These are phyloP conservation scores for Solanum lycopersicoides DNA, from an alignment of 257 asterid species.

Conservation along the genomic window DNA sequence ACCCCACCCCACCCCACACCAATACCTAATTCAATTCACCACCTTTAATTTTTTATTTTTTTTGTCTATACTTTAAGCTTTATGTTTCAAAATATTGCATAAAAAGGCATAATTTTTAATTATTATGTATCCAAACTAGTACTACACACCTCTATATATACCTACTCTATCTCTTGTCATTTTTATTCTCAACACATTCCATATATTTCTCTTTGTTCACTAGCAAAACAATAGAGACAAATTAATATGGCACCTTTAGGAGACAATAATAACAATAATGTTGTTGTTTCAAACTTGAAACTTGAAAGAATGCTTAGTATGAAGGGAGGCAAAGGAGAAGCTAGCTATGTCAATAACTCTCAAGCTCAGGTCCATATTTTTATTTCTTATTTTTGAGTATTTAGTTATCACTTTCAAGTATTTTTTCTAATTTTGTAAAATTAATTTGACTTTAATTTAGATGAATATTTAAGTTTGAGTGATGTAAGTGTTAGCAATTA, in stretches of 20 bases:
- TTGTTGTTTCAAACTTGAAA: conserved; percentile 51
- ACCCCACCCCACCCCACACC: not conserved
- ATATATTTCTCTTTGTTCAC: not conserved
- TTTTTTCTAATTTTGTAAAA: not conserved
- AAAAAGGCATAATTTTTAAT: not conserved
- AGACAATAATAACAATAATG: conserved; percentile 16
- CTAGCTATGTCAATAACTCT: conserved; percentile 80
- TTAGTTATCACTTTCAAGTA: not conserved
- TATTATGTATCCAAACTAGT: not conserved
- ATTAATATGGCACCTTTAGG: conserved; percentile 40
- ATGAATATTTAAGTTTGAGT: not conserved
- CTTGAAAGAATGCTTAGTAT: conserved; percentile 76
- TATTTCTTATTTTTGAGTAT: not conserved
- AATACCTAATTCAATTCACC: not conserved
- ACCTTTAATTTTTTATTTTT: not conserved
- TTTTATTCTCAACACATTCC: not conserved
- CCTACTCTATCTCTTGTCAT: not conserved
- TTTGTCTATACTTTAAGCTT: not conserved
- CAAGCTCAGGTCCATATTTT: conserved; percentile 64
- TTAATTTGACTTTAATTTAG: not conserved
- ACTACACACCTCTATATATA: not conserved
- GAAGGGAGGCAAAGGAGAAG: conserved; percentile 95
- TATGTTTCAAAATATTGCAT: not conserved
- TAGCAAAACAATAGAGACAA: not conserved
- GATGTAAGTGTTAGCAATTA: not conserved